A percentile compares a stretch with the other conserved stretches of the same genome.
phyloP scores from a whole-genome alignment of 2,329 filamentous ascomycete genomes.

The Talaromyces amestolkiae region DNA sequence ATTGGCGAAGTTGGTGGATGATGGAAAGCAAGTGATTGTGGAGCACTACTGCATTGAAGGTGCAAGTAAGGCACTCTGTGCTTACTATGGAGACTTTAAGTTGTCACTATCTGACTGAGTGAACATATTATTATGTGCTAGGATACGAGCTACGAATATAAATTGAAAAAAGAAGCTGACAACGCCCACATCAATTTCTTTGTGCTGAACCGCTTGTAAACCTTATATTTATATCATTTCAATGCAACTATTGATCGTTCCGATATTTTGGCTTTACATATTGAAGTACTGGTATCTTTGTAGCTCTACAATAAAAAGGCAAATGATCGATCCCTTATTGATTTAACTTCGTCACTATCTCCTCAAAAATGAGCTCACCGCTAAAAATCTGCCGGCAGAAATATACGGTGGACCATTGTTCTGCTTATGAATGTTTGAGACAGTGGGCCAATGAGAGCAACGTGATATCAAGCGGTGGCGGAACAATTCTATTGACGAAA shows the following conservation, averaged over 20 bases:
- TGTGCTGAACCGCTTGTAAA: no score
- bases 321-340: neutral
- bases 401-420: neutral
- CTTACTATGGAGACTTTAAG: constrained; percentile 56
- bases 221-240: neutral
- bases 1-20: constrained; percentile 57
- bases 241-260: neutral
- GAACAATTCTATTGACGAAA: neutral
- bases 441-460: neutral
- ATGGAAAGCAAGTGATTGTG: constrained; percentile 63
- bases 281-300: neutral
- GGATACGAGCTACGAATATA: neutral
- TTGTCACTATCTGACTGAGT: constrained; percentile 24
- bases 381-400: neutral
- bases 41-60: constrained; percentile 91
- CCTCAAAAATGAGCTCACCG: constrained; percentile 1
- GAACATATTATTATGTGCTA: neutral
- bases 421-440: neutral
- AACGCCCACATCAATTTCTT: neutral
- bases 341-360: neutral
- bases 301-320: neutral
- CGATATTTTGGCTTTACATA: neutral
- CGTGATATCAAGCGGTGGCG: neutral
- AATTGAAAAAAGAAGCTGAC: neutral
- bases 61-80: constrained; percentile 73